A percentile compares a stretch with the other conserved stretches of the same genome.
Conservation (phyloP, 129 eudicot genomes). For the Lactuca sativa region DNA sequence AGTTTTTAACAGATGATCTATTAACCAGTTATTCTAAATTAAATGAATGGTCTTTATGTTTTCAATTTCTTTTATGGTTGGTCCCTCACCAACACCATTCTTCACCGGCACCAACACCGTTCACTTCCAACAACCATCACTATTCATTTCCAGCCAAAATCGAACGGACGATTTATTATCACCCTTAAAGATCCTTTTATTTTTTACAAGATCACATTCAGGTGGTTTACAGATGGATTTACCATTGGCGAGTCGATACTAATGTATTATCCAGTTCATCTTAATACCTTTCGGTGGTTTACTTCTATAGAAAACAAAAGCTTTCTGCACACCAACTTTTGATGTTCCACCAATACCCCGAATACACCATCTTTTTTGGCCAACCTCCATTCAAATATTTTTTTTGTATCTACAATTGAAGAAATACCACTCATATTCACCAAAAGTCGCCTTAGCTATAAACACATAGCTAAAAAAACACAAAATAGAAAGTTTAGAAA, state of each 20-base stretch:
- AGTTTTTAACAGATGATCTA: too few relatives aligned
- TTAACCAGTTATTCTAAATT: too few relatives aligned
- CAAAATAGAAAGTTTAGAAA: too few relatives aligned
- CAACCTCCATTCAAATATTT: constrained; percentile 72
- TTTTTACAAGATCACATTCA: constrained; percentile 35
- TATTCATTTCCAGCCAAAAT: too few relatives aligned
- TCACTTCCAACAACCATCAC: too few relatives aligned
- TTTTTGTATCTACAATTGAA: constrained; percentile 56
- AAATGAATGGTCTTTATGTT: too few relatives aligned
- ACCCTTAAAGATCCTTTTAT: constrained; percentile 42
- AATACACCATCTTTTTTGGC: constrained; percentile 63
- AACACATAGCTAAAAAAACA: not conserved
- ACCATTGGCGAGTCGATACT: constrained; percentile 42
- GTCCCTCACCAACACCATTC: too few relatives aligned
- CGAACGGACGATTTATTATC: too few relatives aligned
- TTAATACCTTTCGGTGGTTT: constrained; percentile 70
- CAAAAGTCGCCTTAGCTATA: constrained; percentile 60
- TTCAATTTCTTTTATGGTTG: too few relatives aligned
- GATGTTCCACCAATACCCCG: constrained; percentile 45
- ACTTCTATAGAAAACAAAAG: not conserved
- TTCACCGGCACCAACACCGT: too few relatives aligned
- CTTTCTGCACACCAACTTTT: too few relatives aligned
- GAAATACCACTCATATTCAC: constrained; percentile 76
- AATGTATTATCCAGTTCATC: constrained; percentile 84
- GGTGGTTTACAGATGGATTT: not conserved